phyloP scores from a whole-genome alignment of 2,329 filamentous ascomycete genomes.

The Chrysosporium keratinophilum region DNA sequence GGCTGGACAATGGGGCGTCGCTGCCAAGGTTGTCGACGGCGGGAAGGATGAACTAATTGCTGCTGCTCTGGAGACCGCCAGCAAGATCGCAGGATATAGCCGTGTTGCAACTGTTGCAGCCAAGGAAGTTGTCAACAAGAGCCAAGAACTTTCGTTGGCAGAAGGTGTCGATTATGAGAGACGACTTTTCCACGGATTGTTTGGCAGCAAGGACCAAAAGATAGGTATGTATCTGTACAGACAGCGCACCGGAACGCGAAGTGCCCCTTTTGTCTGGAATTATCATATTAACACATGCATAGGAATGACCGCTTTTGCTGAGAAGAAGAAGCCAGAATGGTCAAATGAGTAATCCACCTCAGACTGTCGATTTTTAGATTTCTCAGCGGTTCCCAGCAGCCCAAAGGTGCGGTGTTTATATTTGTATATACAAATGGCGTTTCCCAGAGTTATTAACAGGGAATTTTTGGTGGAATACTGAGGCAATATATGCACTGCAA shows the following conservation, averaged over 20 bases:
- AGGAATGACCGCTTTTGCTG: constrained; percentile 82
- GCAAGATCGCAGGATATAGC: constrained; percentile 78
- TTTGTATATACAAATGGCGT: not conserved
- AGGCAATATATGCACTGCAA: not conserved
- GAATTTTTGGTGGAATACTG: not conserved
- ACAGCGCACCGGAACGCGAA: not conserved
- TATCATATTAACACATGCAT: constrained; percentile 7
- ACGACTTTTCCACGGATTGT: constrained; percentile 81
- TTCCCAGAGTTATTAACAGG: not conserved
- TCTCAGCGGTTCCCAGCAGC: not conserved
- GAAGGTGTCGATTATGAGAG: constrained; percentile 95
- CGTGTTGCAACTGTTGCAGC: constrained; percentile 76
- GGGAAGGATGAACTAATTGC: constrained; percentile 73
- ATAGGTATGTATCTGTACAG: constrained; percentile 50
- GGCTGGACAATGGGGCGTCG: constrained; percentile 83
- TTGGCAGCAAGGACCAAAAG: constrained; percentile 94
- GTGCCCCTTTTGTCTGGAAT: not conserved
- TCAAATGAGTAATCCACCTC: constrained; percentile 52
- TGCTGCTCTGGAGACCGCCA: constrained; percentile 69
- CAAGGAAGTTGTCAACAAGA: constrained; percentile 99
- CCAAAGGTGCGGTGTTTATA: not conserved
- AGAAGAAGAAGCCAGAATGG: constrained; percentile 92
- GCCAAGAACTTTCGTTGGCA: constrained; percentile 74
- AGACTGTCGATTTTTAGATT: not conserved
- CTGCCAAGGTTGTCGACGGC: constrained; percentile 63